Conservation (phyloP, 495 filamentous ascomycete genomes). For the Aspergillus affinis region DNA sequence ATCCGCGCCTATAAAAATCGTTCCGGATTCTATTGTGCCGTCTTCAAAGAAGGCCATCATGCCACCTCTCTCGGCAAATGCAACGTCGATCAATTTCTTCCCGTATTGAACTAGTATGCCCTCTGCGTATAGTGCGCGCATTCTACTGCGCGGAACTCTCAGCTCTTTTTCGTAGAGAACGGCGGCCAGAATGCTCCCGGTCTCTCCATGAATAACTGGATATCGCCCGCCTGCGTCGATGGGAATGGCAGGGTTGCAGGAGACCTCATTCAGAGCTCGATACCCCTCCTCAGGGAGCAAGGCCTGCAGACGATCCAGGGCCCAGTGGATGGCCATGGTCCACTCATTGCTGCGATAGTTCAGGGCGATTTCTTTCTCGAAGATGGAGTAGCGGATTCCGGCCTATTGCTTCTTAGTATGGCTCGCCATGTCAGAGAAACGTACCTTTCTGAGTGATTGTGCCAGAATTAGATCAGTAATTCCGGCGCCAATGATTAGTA, state of each 20-base stretch:
- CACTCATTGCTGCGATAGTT: conserved; percentile 16
- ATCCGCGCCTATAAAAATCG: conserved; percentile 3
- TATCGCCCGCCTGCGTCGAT: conserved; percentile 5
- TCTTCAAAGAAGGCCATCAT: conserved; percentile 3
- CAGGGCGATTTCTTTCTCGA: conserved; percentile 3
- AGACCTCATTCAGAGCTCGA: not conserved
- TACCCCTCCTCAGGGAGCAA: conserved; percentile 2
- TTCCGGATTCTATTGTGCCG: conserved; percentile 1
- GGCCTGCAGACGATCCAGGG: conserved; percentile 1
- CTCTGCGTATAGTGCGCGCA: conserved; percentile 8
- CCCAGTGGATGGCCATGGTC: conserved; percentile 14
- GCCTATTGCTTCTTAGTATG: not conserved
- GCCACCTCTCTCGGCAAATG: conserved; percentile 6
- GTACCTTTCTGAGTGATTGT: conserved; percentile 5
- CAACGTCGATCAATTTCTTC: conserved; percentile 4
- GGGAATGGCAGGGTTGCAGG: conserved; percentile 5
- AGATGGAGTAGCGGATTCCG: conserved; percentile 9
- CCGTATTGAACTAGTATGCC: conserved; percentile 9
- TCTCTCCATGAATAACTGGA: conserved; percentile 10
- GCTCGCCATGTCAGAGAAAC: not conserved
- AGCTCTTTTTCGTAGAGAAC: conserved; percentile 6
- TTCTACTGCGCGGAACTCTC: conserved; percentile 7
- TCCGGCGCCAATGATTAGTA: conserved; percentile 9
- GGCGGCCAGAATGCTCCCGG: not conserved
- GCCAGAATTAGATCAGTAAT: conserved; percentile 7